Conservation (phyloP, 805 yeast species). For the Lachancea quebecensis region DNA sequence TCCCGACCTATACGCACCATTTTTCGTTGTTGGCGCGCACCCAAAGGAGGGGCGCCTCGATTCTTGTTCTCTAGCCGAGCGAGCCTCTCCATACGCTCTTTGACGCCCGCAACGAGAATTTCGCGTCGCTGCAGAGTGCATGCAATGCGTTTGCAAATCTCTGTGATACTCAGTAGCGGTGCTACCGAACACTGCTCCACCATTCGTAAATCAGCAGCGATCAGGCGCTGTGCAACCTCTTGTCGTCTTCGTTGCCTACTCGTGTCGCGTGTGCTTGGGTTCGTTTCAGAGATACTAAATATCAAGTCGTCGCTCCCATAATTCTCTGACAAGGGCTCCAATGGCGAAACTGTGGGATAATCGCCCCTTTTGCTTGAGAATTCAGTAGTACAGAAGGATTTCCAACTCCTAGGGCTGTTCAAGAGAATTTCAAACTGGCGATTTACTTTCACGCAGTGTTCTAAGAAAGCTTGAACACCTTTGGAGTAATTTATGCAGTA, state of each 20-base stretch:
- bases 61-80: background rate
- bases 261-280: background rate
- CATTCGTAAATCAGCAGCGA: slow-evolving; percentile 11
- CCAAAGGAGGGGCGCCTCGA: background rate
- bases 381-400: background rate
- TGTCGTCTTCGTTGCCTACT: background rate
- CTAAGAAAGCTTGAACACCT: background rate
- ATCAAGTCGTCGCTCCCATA: background rate
- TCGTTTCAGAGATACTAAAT: background rate
- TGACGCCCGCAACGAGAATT: background rate
- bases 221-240: slow-evolving; percentile 1
- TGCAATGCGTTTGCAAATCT: slow-evolving; percentile 7
- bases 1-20: slow-evolving; percentile 9
- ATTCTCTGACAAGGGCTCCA: background rate
- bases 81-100: background rate
- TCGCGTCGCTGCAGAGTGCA: background rate
- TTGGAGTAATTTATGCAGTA: background rate
- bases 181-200: slow-evolving; percentile 14
- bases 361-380: background rate
- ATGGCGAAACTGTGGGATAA: background rate
- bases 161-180: slow-evolving; percentile 12
- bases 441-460: background rate
- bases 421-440: slow-evolving; percentile 1
- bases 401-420: background rate
- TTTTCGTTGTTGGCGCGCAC: slow-evolving; percentile 3